Base-by-base conservation (phyloP, 352 stramenopile genomes). In the Phytophthora podocarpi region DNA sequence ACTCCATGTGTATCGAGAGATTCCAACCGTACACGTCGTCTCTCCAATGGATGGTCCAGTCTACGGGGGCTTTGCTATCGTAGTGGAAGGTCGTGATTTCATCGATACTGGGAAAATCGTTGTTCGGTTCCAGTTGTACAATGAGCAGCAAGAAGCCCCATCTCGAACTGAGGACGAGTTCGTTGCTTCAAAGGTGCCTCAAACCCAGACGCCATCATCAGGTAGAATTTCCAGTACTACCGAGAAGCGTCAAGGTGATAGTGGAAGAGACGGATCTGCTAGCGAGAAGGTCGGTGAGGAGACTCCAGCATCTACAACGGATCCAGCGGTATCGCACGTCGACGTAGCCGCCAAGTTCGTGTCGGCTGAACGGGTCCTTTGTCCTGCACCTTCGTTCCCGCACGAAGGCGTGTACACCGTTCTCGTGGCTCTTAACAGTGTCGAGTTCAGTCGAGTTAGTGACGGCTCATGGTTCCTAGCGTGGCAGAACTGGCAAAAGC, bases 401-500 rank as follows among this genome's bases (percentile, higher is more conserved):
- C 70, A 78, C 10, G 81, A 93, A 37, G 84, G 84, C 6, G 67
- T 93, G 13, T 93, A 87, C 55, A 78, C 70, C 16, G 78, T 95
- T 1, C 57, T 81, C 0, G 67, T 93, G 24, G 73, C 80, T 6
- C 59, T 93, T 0, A 93, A 95, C 24, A 76, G 79, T 18, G 62
- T 86, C 20, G 80, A 90, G 24, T 93, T 92, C 62, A 85, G 74
- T 52, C 42, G 59, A 2, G 61, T 82, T 5, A 85, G 73, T 43
- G 72, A 79, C 4, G 55, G 66, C 7, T 78, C 82, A 13, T 93
- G 79, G 82, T 91, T 90, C 47, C 58, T 92, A 26, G 70, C 74
- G n/a, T 95, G 86, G 86, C 80, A 90, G 23, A 95, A 91, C 57
- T 95, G 86, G 86, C 84, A 93, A 53, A 85, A 81, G 24, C 70